These are phyloP conservation scores for Suillus cothurnatus DNA, from an alignment of 768 basidiomycete genomes.

Conservation along the genomic window DNA sequence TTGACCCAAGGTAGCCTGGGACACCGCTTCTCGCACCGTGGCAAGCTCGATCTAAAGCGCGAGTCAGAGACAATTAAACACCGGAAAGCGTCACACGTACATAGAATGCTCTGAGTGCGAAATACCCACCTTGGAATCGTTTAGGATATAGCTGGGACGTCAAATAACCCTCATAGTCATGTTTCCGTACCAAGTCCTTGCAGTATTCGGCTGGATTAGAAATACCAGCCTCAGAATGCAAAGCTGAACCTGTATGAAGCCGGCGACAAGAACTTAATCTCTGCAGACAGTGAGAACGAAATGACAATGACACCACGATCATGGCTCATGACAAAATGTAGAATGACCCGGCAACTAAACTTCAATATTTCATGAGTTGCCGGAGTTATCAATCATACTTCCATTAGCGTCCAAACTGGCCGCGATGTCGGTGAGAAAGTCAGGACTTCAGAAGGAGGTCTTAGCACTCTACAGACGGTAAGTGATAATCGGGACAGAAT, in stretches of 20 bases:
- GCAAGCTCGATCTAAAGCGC: conserved; percentile 71
- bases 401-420: neutral
- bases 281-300: conserved; percentile 15
- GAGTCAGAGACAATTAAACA: conserved; percentile 13
- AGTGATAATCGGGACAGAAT: conserved; percentile 17
- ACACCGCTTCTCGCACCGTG: conserved; percentile 74
- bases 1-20: conserved; percentile 72
- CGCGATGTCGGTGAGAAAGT: conserved; percentile 36
- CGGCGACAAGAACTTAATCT: conserved; percentile 10
- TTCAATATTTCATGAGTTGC: conserved; percentile 4
- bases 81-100: conserved; percentile 46
- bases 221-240: conserved; percentile 20
- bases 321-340: conserved; percentile 9
- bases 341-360: conserved; percentile 1
- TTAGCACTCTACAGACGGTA: conserved; percentile 59
- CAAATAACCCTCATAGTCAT: conserved; percentile 83
- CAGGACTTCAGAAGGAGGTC: conserved; percentile 56
- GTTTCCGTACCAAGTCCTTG: conserved; percentile 67
- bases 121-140: conserved; percentile 65
- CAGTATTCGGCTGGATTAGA: conserved; percentile 63
- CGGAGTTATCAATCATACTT: neutral
- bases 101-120: conserved; percentile 81
- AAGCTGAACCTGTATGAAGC: conserved; percentile 17
- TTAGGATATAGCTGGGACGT: conserved; percentile 71
- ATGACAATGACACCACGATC: conserved; percentile 10